Evolutionary conservation across 345 rosid genomes (phyloP), one percentile per base, ranked within the genome.

Genomic region (Ceriops decandra): DNA sequence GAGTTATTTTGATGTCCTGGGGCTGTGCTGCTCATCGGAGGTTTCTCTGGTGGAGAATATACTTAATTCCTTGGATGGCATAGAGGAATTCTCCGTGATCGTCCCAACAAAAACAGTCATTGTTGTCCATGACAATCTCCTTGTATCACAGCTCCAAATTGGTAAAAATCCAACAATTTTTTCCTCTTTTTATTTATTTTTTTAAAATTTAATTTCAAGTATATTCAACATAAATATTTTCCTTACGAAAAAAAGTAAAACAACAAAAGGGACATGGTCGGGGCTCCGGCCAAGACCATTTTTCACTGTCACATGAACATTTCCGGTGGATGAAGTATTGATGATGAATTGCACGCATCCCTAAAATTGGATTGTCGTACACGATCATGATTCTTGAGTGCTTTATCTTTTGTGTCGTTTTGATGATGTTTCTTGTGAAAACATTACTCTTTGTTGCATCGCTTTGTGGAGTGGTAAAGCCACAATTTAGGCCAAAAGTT

Each of bases 1-100:
- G 65, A 95, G 90, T 78, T 91, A 95, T 77, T 88, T 90, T 28
- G 99, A 95, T 60, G 96, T 91, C 36, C 57, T 89, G 46, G 99
- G 97, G 5, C 69, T 95, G 0, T 95, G 99, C 64, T 95, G 99
- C 68, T 78, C 99, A 2, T 93, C 99, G 5, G 99, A 93, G 74
- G 86, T 89, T 66, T 86, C 97, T 20, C 22, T 91, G 62, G 69
- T 95, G 0, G 97, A 91, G 68, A 91, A 76, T 47, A 78, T 90
- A 5, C 85, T 91, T 30, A 81, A 76, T 7, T 76, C 91, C 0
- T 79, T 90, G 2, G 81, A 83, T 27, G 99, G 99, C 0, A 80
- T 95, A 2, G 80, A 87, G 65, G 87, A 95, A 47, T 76, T 70
- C 26, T 82, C 90, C 2, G 90, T 95, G 31, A 81, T 90, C 68